A percentile compares a stretch with the other conserved stretches of the same genome.
Conservation (phyloP, 1,284 basidiomycete species). For the Pascua guehoae region DNA sequence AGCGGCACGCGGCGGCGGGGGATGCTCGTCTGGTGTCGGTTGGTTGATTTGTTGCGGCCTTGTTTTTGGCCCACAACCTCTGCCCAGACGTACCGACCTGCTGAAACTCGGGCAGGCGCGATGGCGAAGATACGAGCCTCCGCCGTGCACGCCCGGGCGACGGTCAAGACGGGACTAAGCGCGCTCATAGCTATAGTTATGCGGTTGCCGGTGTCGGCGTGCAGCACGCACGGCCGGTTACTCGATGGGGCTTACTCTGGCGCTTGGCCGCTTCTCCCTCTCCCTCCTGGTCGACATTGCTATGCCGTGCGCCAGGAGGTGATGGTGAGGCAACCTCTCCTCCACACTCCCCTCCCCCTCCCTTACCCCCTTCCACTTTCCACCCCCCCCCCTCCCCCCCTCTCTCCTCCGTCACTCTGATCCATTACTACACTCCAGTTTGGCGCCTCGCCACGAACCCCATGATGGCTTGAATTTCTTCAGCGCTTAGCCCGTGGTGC, state of each 20-base stretch:
- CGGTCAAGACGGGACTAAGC: not conserved
- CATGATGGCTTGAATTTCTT: slow-evolving; percentile 50
- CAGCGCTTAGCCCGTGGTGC: slow-evolving; percentile 42
- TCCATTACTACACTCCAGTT: too few species aligned
- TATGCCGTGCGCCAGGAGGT: slow-evolving; percentile 2
- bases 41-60: not conserved
- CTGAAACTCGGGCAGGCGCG: not conserved
- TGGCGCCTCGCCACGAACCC: slow-evolving; percentile 16
- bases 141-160: not conserved
- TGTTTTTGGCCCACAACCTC: not conserved
- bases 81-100: not conserved
- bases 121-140: slow-evolving; percentile 47
- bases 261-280: slow-evolving; percentile 29
- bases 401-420: not conserved
- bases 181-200: slow-evolving; percentile 47
- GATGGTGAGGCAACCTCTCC: not conserved
- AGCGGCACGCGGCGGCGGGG: slow-evolving; percentile 1
- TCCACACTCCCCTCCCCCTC: not conserved
- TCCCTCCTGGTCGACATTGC: slow-evolving; percentile 10
- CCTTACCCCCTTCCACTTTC: slow-evolving; percentile 1
- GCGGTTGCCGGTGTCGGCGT: slow-evolving; percentile 38
- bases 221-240: slow-evolving; percentile 27
- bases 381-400: slow-evolving; percentile 1
- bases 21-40: too few species aligned
- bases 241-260: slow-evolving; percentile 51